Evolutionary conservation across 2,329 filamentous ascomycete genomes (phyloP).

Genomic region (Coniochaeta hoffmannii): DNA sequence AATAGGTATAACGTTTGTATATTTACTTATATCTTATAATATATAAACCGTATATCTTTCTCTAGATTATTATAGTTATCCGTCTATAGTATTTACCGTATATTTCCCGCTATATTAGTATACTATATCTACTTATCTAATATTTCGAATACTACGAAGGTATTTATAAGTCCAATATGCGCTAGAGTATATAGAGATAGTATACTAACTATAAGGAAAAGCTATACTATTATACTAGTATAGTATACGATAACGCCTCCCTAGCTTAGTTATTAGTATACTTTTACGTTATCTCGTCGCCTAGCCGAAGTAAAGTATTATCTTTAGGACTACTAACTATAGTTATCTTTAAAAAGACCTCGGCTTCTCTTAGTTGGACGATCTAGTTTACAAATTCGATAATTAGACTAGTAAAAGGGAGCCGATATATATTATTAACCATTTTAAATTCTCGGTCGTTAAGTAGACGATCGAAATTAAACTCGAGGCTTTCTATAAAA

Average conservation of each 20-base stretch:
- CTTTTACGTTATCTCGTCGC: constrained; percentile 50
- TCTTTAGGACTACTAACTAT: constrained; percentile 38
- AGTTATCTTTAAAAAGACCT: constrained; percentile 23
- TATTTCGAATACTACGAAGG: no score
- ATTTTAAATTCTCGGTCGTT: constrained; percentile 49
- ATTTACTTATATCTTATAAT: no score
- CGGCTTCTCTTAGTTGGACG: constrained; percentile 13
- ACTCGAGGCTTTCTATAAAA: constrained; percentile 23
- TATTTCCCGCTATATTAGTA: no score
- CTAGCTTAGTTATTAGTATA: constrained; percentile 41
- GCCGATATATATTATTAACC: constrained; percentile 51
- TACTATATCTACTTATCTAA: no score
- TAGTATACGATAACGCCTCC: constrained; percentile 35
- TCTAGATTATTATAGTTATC: no score
- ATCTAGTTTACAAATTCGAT: constrained; percentile 38
- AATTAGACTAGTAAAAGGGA: constrained; percentile 18
- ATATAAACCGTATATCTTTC: no score
- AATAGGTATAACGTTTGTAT: no score
- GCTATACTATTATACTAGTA: constrained; percentile 51
- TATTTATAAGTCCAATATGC: constrained; percentile 51
- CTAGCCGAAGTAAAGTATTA: constrained; percentile 45
- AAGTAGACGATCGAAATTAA: constrained; percentile 30
- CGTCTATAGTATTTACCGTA: no score
- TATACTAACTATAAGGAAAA: constrained; percentile 59
- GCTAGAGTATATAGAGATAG: constrained; percentile 49